Base-by-base conservation (phyloP, 805 yeast species). In the Torulaspora quercuum region DNA sequence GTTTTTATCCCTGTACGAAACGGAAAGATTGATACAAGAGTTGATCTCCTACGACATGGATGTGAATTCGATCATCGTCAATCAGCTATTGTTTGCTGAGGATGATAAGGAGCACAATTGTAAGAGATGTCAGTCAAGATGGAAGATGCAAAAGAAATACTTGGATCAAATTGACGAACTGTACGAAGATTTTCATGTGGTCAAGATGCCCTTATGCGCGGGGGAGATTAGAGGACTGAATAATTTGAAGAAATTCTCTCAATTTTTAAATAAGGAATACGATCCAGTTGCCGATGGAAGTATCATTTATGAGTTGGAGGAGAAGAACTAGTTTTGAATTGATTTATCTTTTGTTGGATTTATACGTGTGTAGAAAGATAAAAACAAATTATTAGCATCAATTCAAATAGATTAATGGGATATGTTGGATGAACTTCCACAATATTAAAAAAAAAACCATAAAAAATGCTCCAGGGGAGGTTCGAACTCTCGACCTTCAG, bases 1-100 rank as follows among this genome's bases (percentile, higher is more conserved):
- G 68, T 92, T 92, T 65, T 72, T 92, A 57, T 89, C 97, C 1
- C 70, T 92, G 31, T 92, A 92, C 64, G 99, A 92, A 65, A 90
- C 97, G 12, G 99, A 92, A 68, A 80, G 99, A 67, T 77, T 92
- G 80, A 85, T 92, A 50, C 99, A 92, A 68, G 99, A 92, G 62
- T 76, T 92, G 61, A 82, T 88, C 65, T 79, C 90, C 37, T 92
- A 86, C 65, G 84, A 88, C 49, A 92, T 92, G 82, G 99, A 92
- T 63, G 95, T 94, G 45, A 90, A 88, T 64, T 83, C 96, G 24
- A 92, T 92, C 55, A 89, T 92, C 45, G 95, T 94, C 36, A 92
- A 92, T 67, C 98, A 92, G 66, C 73, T 92, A 48, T 69, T 92
- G 43, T 85, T 82, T 65, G 92, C 96, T n/a, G 80, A 77, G 37